Evolutionary conservation across 257 asterid genomes (phyloP).

Genomic region (Solanum pinnatisectum): DNA sequence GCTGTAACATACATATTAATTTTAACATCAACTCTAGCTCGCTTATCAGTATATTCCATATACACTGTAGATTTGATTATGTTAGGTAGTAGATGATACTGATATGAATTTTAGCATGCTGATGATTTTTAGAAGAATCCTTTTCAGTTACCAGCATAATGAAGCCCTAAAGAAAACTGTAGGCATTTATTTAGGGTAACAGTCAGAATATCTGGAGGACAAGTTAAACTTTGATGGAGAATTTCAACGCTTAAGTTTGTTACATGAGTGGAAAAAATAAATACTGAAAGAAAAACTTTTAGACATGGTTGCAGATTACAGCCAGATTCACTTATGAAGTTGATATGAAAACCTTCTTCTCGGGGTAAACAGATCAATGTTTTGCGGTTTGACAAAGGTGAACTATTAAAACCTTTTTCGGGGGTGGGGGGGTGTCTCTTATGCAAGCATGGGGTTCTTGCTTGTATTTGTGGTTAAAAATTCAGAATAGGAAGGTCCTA

Average conservation of each 20-base stretch:
- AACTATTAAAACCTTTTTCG: background rate
- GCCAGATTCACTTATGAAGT: background rate
- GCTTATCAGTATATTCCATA: background rate
- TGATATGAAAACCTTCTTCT: background rate
- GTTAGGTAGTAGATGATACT: background rate
- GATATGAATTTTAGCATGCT: background rate
- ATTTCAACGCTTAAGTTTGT: background rate
- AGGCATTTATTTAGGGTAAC: background rate
- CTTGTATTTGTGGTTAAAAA: background rate
- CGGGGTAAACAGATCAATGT: background rate
- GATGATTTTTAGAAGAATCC: background rate
- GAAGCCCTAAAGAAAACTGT: background rate
- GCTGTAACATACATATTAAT: background rate
- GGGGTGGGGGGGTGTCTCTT: background rate
- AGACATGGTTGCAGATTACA: background rate
- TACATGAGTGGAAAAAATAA: background rate
- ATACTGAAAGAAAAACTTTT: background rate
- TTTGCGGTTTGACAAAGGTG: background rate
- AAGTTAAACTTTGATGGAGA: background rate
- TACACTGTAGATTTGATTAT: background rate
- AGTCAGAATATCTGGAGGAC: background rate
- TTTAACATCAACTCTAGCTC: background rate
- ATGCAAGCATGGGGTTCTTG: background rate
- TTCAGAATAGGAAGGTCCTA: background rate
- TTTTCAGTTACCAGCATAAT: background rate